These are phyloP conservation scores for Yarrowia divulgata DNA, from an alignment of 805 yeast species.

Conservation along the genomic window DNA sequence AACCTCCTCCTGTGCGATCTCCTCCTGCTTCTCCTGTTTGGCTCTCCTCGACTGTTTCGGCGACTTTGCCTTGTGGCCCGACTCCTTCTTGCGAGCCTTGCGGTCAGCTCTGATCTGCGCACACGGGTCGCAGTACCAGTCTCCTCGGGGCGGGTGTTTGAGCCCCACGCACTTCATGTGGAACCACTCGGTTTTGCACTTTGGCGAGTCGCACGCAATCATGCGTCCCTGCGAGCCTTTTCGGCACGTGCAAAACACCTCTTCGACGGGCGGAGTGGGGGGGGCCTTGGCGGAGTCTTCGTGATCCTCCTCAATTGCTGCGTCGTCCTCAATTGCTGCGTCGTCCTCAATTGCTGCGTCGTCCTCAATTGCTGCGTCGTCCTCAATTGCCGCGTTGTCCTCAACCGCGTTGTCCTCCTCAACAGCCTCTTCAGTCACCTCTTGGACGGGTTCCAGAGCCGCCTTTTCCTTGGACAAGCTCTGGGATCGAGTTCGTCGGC, in stretches of 20 bases:
- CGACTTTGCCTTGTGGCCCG: background rate
- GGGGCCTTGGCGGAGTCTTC: background rate
- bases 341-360: background rate
- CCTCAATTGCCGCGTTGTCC: background rate
- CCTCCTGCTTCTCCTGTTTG: background rate
- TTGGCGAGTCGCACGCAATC: constrained; percentile 87
- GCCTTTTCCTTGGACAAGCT: background rate
- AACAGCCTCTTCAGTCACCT: background rate
- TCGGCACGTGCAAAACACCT: constrained; percentile 58
- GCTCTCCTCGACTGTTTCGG: background rate
- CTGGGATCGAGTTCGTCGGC: constrained; percentile 8
- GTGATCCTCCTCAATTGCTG: too few species aligned
- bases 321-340: background rate
- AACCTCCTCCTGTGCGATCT: background rate
- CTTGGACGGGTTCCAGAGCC: background rate
- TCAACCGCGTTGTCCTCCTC: background rate
- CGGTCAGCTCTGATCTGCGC: background rate
- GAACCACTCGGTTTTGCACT: constrained; percentile 89
- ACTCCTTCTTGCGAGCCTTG: constrained; percentile 8
- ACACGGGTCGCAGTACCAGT: constrained; percentile 77
- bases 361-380: background rate
- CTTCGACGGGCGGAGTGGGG: constrained; percentile 17
- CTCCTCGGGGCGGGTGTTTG: constrained; percentile 78
- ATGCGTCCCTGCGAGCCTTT: constrained; percentile 69
- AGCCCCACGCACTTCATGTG: constrained; percentile 89